Percentiles rank a stretch among this genome's conserved stretches.
phyloP scores from a whole-genome alignment of 2,329 filamentous ascomycete genomes.

The Claviceps spartinae region DNA sequence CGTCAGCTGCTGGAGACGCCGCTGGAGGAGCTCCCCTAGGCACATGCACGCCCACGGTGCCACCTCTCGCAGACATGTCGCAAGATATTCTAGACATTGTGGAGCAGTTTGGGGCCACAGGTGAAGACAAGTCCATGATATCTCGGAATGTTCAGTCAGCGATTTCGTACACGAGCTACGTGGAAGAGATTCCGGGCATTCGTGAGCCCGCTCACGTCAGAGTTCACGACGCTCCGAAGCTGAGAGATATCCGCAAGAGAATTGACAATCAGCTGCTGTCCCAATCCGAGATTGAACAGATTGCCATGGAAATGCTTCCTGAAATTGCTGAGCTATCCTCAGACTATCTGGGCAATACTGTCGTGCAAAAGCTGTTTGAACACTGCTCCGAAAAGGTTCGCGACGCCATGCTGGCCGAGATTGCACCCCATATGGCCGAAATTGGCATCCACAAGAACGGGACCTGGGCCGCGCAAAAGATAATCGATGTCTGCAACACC shows the following conservation, averaged over 20 bases:
- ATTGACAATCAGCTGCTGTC: conserved; percentile 91
- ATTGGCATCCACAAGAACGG: conserved; percentile 99
- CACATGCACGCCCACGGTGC: conserved; percentile 46
- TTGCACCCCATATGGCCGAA: conserved; percentile 84
- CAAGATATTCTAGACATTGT: conserved; percentile 76
- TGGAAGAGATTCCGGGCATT: conserved; percentile 77
- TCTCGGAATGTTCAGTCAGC: conserved; percentile 60
- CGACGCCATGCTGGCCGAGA: conserved; percentile 79
- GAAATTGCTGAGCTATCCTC: conserved; percentile 92
- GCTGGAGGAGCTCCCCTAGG: conserved; percentile 10
- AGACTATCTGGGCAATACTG: conserved; percentile 95
- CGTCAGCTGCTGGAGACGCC: conserved; percentile 10
- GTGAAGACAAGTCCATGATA: conserved; percentile 64
- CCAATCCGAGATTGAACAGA: conserved; percentile 77
- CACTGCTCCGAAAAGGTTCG: conserved; percentile 84
- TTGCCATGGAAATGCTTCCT: conserved; percentile 85
- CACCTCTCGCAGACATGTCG: conserved; percentile 64
- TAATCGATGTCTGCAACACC: conserved; percentile 89
- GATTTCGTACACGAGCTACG: conserved; percentile 57
- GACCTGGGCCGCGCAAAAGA: conserved; percentile 98
- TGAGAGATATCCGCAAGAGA: conserved; percentile 90
- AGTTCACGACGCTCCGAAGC: conserved; percentile 83
- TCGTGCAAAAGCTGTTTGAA: conserved; percentile 98
- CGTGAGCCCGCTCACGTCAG: conserved; percentile 79
- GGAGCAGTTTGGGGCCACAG: conserved; percentile 70